These are phyloP conservation scores for Hypomontagnella submonticulosa DNA, from an alignment of 495 filamentous ascomycete genomes.

Conservation along the genomic window DNA sequence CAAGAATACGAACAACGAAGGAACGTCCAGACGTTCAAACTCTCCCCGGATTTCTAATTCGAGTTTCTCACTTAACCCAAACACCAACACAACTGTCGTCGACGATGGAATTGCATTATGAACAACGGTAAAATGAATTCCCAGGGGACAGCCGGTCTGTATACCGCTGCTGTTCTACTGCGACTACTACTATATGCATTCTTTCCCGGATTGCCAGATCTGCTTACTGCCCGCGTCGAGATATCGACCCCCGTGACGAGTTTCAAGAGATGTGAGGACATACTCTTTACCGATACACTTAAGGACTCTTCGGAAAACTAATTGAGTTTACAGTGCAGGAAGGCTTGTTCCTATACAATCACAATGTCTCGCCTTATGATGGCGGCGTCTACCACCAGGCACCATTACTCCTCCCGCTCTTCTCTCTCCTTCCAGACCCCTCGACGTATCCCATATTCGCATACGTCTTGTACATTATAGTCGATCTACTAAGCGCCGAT, in stretches of 20 bases:
- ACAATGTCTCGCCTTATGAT: conserved; percentile 97
- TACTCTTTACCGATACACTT: background rate
- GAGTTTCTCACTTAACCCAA: background rate
- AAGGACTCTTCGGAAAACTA: background rate
- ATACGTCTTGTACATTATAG: conserved; percentile 79
- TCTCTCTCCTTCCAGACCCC: conserved; percentile 82
- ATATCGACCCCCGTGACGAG: conserved; percentile 96
- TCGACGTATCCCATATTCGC: conserved; percentile 73
- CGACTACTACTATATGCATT: conserved; percentile 81
- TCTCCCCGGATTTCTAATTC: background rate
- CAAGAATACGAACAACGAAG: conserved; percentile 23
- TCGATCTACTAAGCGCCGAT: conserved; percentile 85
- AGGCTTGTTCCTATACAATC: conserved; percentile 93
- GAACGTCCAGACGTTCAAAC: background rate
- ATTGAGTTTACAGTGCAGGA: conserved; percentile 77
- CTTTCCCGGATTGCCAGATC: conserved; percentile 85
- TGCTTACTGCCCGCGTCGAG: conserved; percentile 92
- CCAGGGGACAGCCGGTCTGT: conserved; percentile 77
- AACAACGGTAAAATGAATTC: conserved; percentile 58
- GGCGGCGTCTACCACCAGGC: conserved; percentile 98
- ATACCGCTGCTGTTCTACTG: conserved; percentile 77
- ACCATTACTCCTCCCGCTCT: conserved; percentile 88
- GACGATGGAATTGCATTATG: conserved; percentile 70
- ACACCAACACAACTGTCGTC: conserved; percentile 48
- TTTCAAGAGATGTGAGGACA: conserved; percentile 88